Conservation (phyloP, 164 flowering plant species). For the Umbilicus rupestris region DNA sequence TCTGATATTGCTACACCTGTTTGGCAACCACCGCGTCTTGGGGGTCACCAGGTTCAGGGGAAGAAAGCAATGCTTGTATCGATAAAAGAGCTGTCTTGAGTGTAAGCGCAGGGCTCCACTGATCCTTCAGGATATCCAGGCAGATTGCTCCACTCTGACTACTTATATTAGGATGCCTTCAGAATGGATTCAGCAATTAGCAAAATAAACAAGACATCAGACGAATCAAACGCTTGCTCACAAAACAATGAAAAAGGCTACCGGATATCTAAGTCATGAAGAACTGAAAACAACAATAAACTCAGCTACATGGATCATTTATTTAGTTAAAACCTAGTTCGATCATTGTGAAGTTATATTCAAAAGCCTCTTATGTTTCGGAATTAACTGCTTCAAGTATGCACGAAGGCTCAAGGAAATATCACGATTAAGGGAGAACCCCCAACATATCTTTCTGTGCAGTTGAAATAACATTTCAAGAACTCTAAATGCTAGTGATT, state of each 20-base stretch:
- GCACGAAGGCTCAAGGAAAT: not conserved
- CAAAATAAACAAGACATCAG: too few species aligned
- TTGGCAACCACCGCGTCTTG: conserved; percentile 99
- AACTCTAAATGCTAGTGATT: not conserved
- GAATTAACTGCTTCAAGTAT: not conserved
- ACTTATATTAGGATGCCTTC: conserved; percentile 97
- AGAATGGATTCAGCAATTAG: conserved; percentile 7
- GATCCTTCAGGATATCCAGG: conserved; percentile 88
- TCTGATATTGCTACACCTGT: conserved; percentile 43
- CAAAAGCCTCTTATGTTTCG: not conserved
- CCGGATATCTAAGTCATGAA: too few species aligned
- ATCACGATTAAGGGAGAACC: too few species aligned
- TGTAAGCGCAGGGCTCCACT: conserved; percentile 98
- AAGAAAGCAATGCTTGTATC: conserved; percentile 85
- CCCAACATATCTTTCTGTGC: too few species aligned
- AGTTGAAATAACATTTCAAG: too few species aligned
- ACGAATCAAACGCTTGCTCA: too few species aligned
- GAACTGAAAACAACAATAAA: not conserved
- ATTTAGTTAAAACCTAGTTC: not conserved
- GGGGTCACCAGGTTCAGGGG: conserved; percentile 95
- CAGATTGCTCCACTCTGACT: conserved; percentile 99
- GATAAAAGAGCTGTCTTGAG: conserved; percentile 93
- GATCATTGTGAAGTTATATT: not conserved
- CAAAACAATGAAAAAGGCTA: too few species aligned
- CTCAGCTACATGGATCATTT: not conserved